Base-by-base conservation (phyloP, 352 stramenopile species). In the Phytopythium montanum region DNA sequence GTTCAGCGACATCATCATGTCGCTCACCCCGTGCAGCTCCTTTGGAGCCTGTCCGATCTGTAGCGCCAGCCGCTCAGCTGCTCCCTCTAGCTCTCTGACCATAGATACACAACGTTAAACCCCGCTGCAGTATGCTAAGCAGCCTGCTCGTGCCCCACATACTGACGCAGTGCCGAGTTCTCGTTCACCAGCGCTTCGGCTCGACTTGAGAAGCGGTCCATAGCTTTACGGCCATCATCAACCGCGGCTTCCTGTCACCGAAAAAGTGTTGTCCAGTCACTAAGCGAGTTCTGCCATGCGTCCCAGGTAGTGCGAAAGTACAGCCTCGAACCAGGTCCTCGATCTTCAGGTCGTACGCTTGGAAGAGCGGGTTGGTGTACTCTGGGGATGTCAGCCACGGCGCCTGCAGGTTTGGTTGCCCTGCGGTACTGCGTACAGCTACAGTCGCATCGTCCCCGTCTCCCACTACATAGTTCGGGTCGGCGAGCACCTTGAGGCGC, bases 281-380 rank as follows among this genome's bases (percentile, higher is more conserved):
- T 21, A n/a, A 19, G 19, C 25, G 0, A 46, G 39, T 46, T 14
- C 1, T 23, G 8, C 5, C 19, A 8, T 46, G 8, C 14, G 33
- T 1, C 8, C 33, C 33, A 8, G 33, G 33, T 16, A 10, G 18
- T 38, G 19, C 2, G 16, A 25, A 18, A 36, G 3, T 19, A 14
- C 38, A 54, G 48, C 18, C 41, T 53, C 74, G 21, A 64, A 91
- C 73, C 65, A 85, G 60, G n/a, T 90, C 81, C 23, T 85, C 73
- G 36, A 94, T 94, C 55, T 88, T 89, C 33, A 84, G 59, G 55
- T 92, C 84, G 59, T 94, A 94, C 18, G 81, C 76, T 53, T 88
- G 76, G 28, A 94, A 74, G 18, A 94, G 60, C 33, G 84, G 81
- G 51, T 87, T 90, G 56, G 73, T 81, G 66, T 83, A 85, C 61